Evolutionary conservation across 345 rosid genomes (phyloP).

Genomic region (Bruguiera gymnorhiza): DNA sequence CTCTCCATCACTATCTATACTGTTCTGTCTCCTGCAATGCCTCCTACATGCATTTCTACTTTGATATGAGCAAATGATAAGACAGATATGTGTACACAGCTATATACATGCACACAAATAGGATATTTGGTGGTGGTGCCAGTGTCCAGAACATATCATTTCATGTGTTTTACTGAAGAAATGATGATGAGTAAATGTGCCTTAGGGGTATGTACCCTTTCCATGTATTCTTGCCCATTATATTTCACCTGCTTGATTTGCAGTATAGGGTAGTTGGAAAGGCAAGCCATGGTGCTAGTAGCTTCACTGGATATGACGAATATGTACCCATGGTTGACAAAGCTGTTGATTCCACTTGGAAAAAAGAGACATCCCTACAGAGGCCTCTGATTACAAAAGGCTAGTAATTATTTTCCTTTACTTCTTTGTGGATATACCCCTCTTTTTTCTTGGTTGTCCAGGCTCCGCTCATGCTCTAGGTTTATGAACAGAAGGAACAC

Average conservation of each 20-base stretch:
- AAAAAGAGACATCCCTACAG: slow-evolving; percentile 52
- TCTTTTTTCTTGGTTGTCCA: neutral
- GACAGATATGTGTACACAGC: too few relatives aligned
- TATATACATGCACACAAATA: too few relatives aligned
- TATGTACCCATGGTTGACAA: slow-evolving; percentile 99
- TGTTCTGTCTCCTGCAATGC: too few relatives aligned
- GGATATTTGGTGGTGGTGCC: too few relatives aligned
- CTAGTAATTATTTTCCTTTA: slow-evolving; percentile 9
- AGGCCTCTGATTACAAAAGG: slow-evolving; percentile 59
- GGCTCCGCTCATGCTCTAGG: neutral
- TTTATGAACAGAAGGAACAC: neutral
- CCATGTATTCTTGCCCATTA: neutral
- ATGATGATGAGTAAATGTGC: too few relatives aligned
- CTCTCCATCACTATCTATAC: too few relatives aligned
- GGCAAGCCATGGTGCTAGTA: slow-evolving; percentile 49
- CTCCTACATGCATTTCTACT: too few relatives aligned
- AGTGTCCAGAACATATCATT: too few relatives aligned
- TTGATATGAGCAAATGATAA: too few relatives aligned
- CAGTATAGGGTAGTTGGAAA: slow-evolving; percentile 73
- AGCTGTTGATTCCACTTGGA: slow-evolving; percentile 88
- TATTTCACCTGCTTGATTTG: slow-evolving; percentile 11
- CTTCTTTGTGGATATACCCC: neutral
- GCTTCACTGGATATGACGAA: slow-evolving; percentile 92
- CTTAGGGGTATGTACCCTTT: too few relatives aligned
- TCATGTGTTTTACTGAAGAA: too few relatives aligned